Base-by-base conservation (phyloP, 768 basidiomycete species). In the Trametes cubensis region DNA sequence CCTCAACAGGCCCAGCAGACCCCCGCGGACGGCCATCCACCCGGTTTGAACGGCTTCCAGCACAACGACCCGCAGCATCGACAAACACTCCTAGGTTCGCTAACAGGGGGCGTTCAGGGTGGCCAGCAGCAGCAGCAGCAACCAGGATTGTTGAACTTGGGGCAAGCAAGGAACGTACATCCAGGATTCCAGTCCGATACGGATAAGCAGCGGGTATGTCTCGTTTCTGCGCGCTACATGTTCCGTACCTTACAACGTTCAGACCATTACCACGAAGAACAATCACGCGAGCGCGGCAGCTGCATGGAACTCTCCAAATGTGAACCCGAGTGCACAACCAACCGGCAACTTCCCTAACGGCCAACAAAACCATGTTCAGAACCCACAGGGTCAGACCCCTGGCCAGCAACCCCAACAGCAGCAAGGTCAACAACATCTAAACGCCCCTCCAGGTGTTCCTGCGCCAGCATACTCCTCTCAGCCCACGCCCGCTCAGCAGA, bases 31-130 rank as follows among this genome's bases (percentile, higher is more conserved):
- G 64, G 69, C 4, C 89, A 86, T 73, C 89, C 89, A n/a, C 89
- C 90, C 26, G 90, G 89, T n/a, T 72, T 92, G 51, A 89, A 90
- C 69, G 87, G 87, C 28, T 88, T 88, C 68, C 66, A 67, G 58
- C 74, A 79, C 26, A 71, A 55, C 38, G 77, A 74, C 51, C 81
- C 80, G 59, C 83, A 81, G 58, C 83, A 85, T 71, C 83, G 86
- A 56, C 80, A 85, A 68, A 84, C 66, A 62, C 72, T 86, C 23
- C 69, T 88, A n/a, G 85, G 86, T 58, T 78, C 81, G 30, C 69
- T 87, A 66, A 71, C 77, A 23, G 74, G 76, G 34, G 74, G 68
- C 6, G 40, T 46, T n/a, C 54, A 70, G 21, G 74, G 77, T 34
- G 34, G 34, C 11, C 34, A 34, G 30, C 48, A 49, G 13, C 47